These are phyloP conservation scores for Diaporthe citrichinensis DNA, from an alignment of 2,329 filamentous ascomycete genomes.

Conservation along the genomic window DNA sequence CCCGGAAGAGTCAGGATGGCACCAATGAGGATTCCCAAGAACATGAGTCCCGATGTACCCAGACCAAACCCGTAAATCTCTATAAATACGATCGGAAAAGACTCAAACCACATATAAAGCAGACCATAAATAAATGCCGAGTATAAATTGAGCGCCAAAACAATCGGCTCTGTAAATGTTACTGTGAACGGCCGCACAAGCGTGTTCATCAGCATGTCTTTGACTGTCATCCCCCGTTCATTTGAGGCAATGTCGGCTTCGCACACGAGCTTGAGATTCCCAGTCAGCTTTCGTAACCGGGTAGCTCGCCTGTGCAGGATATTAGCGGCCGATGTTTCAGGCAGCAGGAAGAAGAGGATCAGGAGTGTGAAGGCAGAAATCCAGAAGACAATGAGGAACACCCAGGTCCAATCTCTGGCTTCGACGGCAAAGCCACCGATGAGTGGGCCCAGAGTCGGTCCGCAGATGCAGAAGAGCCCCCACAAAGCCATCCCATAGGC, in stretches of 20 bases:
- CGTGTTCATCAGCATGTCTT: slow-evolving; percentile 64
- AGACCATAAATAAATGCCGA: slow-evolving; percentile 64
- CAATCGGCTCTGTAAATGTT: slow-evolving; percentile 66
- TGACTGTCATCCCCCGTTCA: slow-evolving; percentile 54
- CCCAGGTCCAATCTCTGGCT: slow-evolving; percentile 72
- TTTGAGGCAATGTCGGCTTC: slow-evolving; percentile 66
- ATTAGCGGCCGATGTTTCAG: slow-evolving; percentile 69
- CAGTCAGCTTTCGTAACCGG: slow-evolving; percentile 58
- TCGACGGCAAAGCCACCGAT: slow-evolving; percentile 72
- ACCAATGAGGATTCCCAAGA: slow-evolving; percentile 62
- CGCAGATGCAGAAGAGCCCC: slow-evolving; percentile 63
- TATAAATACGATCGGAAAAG: slow-evolving; percentile 67
- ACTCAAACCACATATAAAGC: slow-evolving; percentile 67
- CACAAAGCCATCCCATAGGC: slow-evolving; percentile 72
- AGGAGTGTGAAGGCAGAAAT: slow-evolving; percentile 69
- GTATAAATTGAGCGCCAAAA: slow-evolving; percentile 72
- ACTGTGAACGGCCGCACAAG: slow-evolving; percentile 72
- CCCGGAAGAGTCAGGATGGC: slow-evolving; percentile 64
- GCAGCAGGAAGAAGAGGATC: slow-evolving; percentile 72
- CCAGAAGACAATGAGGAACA: slow-evolving; percentile 75
- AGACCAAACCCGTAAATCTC: slow-evolving; percentile 64
- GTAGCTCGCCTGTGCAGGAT: slow-evolving; percentile 67
- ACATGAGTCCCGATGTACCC: slow-evolving; percentile 62
- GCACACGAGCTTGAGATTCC: slow-evolving; percentile 59
- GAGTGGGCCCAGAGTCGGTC: slow-evolving; percentile 70